phyloP scores from a whole-genome alignment of 2,329 filamentous ascomycete species.

The Zarea fungicola region DNA sequence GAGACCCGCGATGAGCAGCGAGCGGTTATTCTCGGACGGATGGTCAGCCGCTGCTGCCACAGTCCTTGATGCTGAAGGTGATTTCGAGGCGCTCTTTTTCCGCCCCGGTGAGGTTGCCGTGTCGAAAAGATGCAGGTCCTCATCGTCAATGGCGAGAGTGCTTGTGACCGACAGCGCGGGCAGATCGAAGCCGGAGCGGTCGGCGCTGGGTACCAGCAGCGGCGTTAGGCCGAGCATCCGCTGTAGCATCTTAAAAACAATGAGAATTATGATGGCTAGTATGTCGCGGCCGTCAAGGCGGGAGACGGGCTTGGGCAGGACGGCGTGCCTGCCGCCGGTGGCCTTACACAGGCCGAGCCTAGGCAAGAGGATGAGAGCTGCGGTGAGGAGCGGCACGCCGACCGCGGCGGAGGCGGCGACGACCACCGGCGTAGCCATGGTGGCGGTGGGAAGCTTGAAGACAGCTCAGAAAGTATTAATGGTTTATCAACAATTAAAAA shows the following conservation, averaged over 20 bases:
- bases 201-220: background rate
- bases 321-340: conserved; percentile 8
- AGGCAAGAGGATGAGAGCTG: conserved; percentile 7
- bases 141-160: conserved; percentile 11
- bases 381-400: conserved; percentile 7
- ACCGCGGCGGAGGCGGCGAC: conserved; percentile 3
- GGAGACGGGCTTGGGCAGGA: conserved; percentile 12
- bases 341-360: conserved; percentile 1
- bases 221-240: conserved; percentile 4
- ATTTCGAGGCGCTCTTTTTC: background rate
- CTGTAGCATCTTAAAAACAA: conserved; percentile 9
- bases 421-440: conserved; percentile 8
- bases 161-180: conserved; percentile 12
- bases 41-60: background rate
- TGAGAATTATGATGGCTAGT: conserved; percentile 8
- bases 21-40: background rate
- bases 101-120: background rate
- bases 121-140: conserved; percentile 10
- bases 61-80: background rate
- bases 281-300: conserved; percentile 12
- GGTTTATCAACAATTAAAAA: too few relatives aligned
- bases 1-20: conserved; percentile 11
- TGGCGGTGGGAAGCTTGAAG: too few relatives aligned
- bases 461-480: too few relatives aligned
- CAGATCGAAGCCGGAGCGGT: conserved; percentile 11